phyloP scores from a whole-genome alignment of 2,329 filamentous ascomycete species.

The Diplodia mutila region DNA sequence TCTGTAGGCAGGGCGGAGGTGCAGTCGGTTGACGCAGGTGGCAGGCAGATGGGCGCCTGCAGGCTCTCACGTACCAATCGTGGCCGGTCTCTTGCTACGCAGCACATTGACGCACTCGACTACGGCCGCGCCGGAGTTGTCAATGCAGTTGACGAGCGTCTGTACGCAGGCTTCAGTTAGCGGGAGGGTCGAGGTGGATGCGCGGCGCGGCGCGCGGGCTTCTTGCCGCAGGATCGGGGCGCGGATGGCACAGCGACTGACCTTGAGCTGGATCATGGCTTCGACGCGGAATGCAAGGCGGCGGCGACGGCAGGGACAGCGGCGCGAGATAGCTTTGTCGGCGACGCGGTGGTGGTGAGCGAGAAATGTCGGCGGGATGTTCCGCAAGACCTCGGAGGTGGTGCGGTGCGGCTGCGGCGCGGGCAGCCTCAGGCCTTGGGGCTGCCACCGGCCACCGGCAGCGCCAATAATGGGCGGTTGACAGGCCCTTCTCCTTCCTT shows the following conservation, averaged over 20 bases:
- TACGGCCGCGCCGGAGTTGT: slow-evolving; percentile 96
- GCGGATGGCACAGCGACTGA: slow-evolving; percentile 27
- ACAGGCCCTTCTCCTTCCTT: no score
- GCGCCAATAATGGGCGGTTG: neutral
- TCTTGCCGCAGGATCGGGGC: neutral
- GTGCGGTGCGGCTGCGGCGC: slow-evolving; percentile 22
- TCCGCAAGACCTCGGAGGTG: slow-evolving; percentile 17
- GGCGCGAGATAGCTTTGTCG: slow-evolving; percentile 7
- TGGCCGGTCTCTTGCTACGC: slow-evolving; percentile 84
- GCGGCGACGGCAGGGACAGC: slow-evolving; percentile 30
- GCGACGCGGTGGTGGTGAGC: slow-evolving; percentile 16
- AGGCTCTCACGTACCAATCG: slow-evolving; percentile 69
- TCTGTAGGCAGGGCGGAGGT: neutral
- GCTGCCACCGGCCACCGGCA: neutral
- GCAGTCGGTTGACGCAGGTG: slow-evolving; percentile 15
- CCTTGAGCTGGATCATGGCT: slow-evolving; percentile 71
- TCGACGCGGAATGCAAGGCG: slow-evolving; percentile 6
- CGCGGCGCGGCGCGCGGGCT: neutral
- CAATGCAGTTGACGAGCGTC: slow-evolving; percentile 99
- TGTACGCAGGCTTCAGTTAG: slow-evolving; percentile 43
- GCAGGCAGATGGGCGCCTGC: neutral
- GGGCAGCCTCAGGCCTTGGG: slow-evolving; percentile 12
- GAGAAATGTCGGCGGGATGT: slow-evolving; percentile 22
- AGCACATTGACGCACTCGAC: slow-evolving; percentile 96
- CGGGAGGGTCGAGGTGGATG: neutral